Evolutionary conservation across 2,329 filamentous ascomycete species (phyloP), one percentile per base, ranked within the genome.

Genomic region (Xylaria hypoxylon): DNA sequence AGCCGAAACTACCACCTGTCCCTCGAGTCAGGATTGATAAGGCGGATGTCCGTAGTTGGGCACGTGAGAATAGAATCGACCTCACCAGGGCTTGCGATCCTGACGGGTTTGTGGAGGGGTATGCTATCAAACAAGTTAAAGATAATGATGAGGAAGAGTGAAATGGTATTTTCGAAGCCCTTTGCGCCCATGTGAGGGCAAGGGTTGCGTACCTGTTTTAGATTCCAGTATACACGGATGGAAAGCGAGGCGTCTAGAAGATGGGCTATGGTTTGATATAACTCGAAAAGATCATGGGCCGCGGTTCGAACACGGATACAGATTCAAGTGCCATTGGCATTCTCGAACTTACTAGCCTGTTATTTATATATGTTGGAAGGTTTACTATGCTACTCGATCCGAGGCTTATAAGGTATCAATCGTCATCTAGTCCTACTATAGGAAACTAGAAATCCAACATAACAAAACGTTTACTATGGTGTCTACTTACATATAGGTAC

Each of bases 41-140:
- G 76, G 80, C 82, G 38, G 83, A 81, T 2, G 81, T 96, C 5
- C 83, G 89, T 72, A 84, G 84, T 45, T 97, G 92, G 89, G 87
- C 90, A 11, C 82, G 84, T 53, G 80, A 79, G 62, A 85, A 93
- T 73, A 81, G 82, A 50, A 86, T 94, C 63, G 85, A 84, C 58
- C 76, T 95, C 57, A 85, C 87, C 59, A 86, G 85, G 73, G 85
- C 89, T 1, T 92, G 96, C 59, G 90, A 92, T 77, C 86, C 90
- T 5, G 85, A 89, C 1, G 93, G 92, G 0, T 97, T 97, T 71
- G 79, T 90, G 6, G 87, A 90, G 68, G 86, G 88, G 59, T 92
- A 91, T 77, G 87, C 87, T 13, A 79, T 85, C 55, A 85, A 82
- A 73, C 67, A 73, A 31, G 78, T 76, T 3, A 76, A 76, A 62